Percentiles rank a stretch among this genome's conserved stretches.
phyloP scores from a whole-genome alignment of 352 stramenopile species.

The Phytophthora colocasiae region DNA sequence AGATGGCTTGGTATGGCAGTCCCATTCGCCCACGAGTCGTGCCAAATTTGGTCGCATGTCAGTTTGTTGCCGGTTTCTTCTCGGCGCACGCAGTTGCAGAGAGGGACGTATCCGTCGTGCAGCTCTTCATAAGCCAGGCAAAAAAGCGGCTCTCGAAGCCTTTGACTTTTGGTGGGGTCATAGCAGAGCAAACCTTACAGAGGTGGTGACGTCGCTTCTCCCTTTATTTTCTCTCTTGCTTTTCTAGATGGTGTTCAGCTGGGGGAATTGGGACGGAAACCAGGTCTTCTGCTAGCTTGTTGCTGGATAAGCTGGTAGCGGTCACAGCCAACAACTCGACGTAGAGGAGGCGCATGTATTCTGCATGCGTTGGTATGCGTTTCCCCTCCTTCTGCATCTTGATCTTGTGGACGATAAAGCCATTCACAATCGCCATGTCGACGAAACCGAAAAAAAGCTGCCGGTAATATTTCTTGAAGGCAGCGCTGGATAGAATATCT shows the following conservation, averaged over 20 bases:
- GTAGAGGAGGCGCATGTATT: constrained; percentile 13
- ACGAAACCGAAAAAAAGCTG: constrained; percentile 18
- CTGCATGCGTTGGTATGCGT: background rate
- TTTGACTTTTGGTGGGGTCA: constrained; percentile 4
- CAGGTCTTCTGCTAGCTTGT: constrained; percentile 8
- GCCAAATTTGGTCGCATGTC: constrained; percentile 16
- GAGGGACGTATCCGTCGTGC: background rate
- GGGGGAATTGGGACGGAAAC: background rate
- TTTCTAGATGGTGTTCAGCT: constrained; percentile 1
- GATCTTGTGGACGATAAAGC: constrained; percentile 17
- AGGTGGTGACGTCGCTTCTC: constrained; percentile 10
- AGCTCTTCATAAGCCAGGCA: constrained; percentile 2
- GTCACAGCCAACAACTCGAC: constrained; percentile 1
- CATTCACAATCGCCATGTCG: background rate
- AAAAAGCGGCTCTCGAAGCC: constrained; percentile 14
- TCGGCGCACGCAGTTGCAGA: constrained; percentile 4
- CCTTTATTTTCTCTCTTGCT: background rate
- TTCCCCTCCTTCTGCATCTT: constrained; percentile 7
- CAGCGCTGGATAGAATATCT: too few relatives aligned
- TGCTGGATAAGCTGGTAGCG: background rate
- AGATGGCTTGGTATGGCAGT: background rate
- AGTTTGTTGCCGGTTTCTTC: constrained; percentile 1
- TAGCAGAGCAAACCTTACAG: constrained; percentile 18
- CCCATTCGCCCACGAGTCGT: constrained; percentile 1
- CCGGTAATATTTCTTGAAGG: constrained; percentile 27